These are phyloP conservation scores for Marasmius fiardii DNA, from an alignment of 1,284 basidiomycete genomes.

Conservation along the genomic window DNA sequence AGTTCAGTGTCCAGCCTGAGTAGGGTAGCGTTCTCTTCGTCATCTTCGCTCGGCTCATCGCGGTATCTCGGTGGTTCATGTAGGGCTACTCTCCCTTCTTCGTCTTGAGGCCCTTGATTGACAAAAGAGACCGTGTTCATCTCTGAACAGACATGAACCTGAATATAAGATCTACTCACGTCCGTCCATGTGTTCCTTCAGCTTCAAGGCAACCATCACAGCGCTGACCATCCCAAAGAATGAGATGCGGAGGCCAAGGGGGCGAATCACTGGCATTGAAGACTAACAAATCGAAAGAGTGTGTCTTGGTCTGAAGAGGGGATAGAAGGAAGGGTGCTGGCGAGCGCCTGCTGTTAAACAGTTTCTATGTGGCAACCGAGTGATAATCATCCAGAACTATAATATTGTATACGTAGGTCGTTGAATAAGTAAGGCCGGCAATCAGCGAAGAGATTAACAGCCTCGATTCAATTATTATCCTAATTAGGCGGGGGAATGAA, in stretches of 20 bases:
- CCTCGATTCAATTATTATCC: too few species aligned
- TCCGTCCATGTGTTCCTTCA: conserved; percentile 45
- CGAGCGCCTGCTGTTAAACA: too few species aligned
- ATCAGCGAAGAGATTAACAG: too few species aligned
- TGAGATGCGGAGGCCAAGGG: conserved; percentile 19
- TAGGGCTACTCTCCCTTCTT: conserved; percentile 40
- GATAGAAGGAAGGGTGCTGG: too few species aligned
- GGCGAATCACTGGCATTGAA: conserved; percentile 10
- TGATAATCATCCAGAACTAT: too few species aligned
- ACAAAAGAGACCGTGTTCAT: conserved; percentile 30
- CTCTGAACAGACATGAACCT: too few species aligned
- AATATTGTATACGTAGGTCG: too few species aligned
- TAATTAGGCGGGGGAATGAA: too few species aligned
- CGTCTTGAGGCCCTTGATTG: conserved; percentile 37
- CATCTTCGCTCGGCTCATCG: conserved; percentile 21
- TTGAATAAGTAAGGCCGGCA: too few species aligned
- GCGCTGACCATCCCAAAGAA: conserved; percentile 43
- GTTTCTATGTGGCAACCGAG: too few species aligned
- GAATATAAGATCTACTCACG: conserved; percentile 30
- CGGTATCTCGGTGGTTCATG: conserved; percentile 17
- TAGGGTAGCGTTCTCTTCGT: conserved; percentile 31
- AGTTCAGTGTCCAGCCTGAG: conserved; percentile 35
- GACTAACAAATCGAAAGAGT: too few species aligned
- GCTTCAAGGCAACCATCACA: conserved; percentile 45
- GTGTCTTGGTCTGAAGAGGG: too few species aligned